Evolutionary conservation across 352 stramenopile species (phyloP), one percentile per base, ranked within the genome.

Genomic region (Phytophthora capsici): DNA sequence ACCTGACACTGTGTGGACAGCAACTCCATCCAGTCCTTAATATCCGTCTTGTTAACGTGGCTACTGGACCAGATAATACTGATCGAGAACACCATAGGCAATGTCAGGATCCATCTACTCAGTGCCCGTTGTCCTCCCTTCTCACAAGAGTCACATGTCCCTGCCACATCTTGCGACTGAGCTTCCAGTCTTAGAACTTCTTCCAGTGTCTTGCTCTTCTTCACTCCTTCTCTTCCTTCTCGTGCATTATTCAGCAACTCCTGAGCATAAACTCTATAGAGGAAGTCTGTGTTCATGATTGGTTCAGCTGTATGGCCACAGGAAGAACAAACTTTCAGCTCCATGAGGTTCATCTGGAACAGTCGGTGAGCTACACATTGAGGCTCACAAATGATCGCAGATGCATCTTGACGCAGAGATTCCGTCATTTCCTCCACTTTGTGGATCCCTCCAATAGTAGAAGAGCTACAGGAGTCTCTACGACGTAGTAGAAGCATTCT

Each of bases 331-430:
- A 77, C 75, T 55, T 82, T 80, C 19, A 93, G 77, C 63, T 95
- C 86, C 84, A 95, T 91, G 51, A 95, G 73, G 54, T 93, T 90
- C 84, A 91, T 91, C 64, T 95, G 84, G 73, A 95, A 95, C 6
- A 95, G 64, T 61, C 89, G 57, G 55, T 95, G 86, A 22, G 84
- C 84, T 20, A 95, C 80, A 50, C 86, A 95, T 59, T 90, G 81
- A 43, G 86, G 86, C 57, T 91, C 84, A 40, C 86, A 95, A 17
- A 89, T 74, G 62, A 90, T 91, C 12, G 83, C 62, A 12, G 72
- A 81, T 22, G 80, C 83, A 57, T 92, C 84, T 17, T 83, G 69
- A 12, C 80, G 59, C 45, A 86, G 62, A 3, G 73, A 86, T 60
- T 84, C 78, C 14, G 80, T 82, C 56, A 87, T 72, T 0, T 88